These are phyloP conservation scores for Ramularia collo-cygni DNA, from an alignment of 2,329 filamentous ascomycete species.

Conservation along the genomic window DNA sequence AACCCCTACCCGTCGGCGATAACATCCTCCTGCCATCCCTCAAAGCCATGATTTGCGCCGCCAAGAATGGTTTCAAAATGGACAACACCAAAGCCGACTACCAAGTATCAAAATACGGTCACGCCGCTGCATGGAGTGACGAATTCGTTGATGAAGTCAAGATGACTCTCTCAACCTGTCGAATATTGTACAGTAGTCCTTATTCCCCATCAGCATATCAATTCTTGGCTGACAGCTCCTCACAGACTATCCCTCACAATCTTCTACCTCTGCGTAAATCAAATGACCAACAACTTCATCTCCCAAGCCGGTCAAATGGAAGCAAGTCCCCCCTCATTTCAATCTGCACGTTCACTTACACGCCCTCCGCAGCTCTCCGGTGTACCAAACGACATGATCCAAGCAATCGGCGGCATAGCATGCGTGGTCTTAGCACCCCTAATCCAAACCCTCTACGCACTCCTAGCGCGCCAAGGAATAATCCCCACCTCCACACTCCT, in stretches of 20 bases:
- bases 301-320: slow-evolving; percentile 33
- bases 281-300: slow-evolving; percentile 35
- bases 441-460: slow-evolving; percentile 4
- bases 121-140: slow-evolving; percentile 13
- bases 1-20: slow-evolving; percentile 4
- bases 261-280: slow-evolving; percentile 34
- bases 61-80: slow-evolving; percentile 6
- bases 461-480: slow-evolving; percentile 44
- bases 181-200: slow-evolving; percentile 5
- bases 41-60: slow-evolving; percentile 5
- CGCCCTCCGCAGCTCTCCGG: slow-evolving; percentile 15
- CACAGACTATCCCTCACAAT: slow-evolving; percentile 27
- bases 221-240: slow-evolving; percentile 11
- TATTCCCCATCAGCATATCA: neutral
- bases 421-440: slow-evolving; percentile 9
- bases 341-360: too few species aligned
- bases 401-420: slow-evolving; percentile 13
- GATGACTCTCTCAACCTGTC: slow-evolving; percentile 6
- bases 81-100: slow-evolving; percentile 4
- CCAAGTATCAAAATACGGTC: slow-evolving; percentile 2
- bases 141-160: slow-evolving; percentile 29
- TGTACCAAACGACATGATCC: slow-evolving; percentile 33
- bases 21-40: slow-evolving; percentile 7
- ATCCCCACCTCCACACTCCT: slow-evolving; percentile 27
- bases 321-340: too few species aligned